These are phyloP conservation scores for Stylosanthes scabra DNA, from an alignment of 331 rosid species.

Conservation along the genomic window DNA sequence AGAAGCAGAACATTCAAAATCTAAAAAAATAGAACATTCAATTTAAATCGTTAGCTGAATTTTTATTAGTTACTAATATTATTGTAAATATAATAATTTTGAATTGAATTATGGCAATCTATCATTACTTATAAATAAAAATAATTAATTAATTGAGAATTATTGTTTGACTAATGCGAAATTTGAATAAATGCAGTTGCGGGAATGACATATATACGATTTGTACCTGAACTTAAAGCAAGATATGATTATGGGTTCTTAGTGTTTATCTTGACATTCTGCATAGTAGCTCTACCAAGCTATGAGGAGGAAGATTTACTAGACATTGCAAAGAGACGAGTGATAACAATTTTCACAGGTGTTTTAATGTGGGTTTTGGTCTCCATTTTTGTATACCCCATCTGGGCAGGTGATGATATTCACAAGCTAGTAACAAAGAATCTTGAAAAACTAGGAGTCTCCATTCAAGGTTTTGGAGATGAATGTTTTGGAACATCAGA, in stretches of 20 bases:
- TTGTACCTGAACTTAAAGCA: constrained; percentile 49
- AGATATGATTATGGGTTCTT: constrained; percentile 58
- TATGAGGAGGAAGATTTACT: constrained; percentile 40
- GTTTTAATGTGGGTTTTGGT: constrained; percentile 39
- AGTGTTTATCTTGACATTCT: constrained; percentile 58
- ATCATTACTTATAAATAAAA: no score
- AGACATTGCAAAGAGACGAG: constrained; percentile 47
- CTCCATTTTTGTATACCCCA: constrained; percentile 48
- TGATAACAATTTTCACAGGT: constrained; percentile 53
- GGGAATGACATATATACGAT: constrained; percentile 47
- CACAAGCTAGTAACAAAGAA: constrained; percentile 43
- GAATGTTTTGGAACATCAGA: constrained; percentile 38
- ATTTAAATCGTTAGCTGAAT: no score
- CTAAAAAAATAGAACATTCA: no score
- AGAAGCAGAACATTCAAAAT: no score
- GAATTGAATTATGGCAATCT: no score
- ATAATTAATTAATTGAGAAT: no score
- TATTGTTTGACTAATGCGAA: not conserved
- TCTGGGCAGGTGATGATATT: constrained; percentile 68
- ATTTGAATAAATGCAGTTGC: constrained; percentile 43
- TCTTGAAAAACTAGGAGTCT: no score
- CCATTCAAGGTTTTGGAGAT: constrained; percentile 49
- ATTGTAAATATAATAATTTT: no score
- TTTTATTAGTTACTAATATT: no score
- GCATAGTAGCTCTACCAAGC: constrained; percentile 57